Conservation (phyloP, 1,284 basidiomycete species). For the Leucoagaricus sp. region DNA sequence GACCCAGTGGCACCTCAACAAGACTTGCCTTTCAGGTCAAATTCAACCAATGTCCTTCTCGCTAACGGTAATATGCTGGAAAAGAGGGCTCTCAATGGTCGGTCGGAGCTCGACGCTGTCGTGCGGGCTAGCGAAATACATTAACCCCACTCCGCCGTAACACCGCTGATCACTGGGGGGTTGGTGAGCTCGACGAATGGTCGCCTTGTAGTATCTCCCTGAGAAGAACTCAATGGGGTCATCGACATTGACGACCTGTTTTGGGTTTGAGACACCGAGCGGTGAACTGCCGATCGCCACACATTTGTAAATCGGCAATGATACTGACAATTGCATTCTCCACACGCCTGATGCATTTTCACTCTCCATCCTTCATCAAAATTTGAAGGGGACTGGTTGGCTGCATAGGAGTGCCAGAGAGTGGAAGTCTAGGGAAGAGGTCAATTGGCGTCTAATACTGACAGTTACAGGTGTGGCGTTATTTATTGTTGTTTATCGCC, state of each 20-base stretch:
- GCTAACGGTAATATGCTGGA: conserved; percentile 35
- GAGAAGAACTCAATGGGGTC: conserved; percentile 51
- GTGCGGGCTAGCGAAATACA: conserved; percentile 49
- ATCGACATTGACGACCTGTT: conserved; percentile 43
- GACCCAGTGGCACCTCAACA: too few species aligned
- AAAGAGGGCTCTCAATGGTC: conserved; percentile 37
- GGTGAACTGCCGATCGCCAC: too few species aligned
- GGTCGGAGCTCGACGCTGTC: conserved; percentile 40
- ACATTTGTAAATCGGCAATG: background rate
- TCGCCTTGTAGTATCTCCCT: conserved; percentile 38
- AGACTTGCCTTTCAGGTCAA: too few species aligned
- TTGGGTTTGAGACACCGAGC: too few species aligned
- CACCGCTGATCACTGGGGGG: conserved; percentile 43
- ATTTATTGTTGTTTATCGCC: too few species aligned
- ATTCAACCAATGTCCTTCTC: conserved; percentile 26
- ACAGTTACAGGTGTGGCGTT: too few species aligned
- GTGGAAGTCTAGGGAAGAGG: conserved; percentile 45
- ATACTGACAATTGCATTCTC: conserved; percentile 52
- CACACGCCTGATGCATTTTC: conserved; percentile 59
- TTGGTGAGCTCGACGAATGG: conserved; percentile 32
- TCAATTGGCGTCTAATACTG: too few species aligned
- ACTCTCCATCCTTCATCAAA: conserved; percentile 44
- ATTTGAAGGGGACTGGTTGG: conserved; percentile 60
- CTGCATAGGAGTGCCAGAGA: conserved; percentile 55
- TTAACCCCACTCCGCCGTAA: conserved; percentile 47